Base-by-base conservation (phyloP, 75 land plant species). In the Selaginella moellendorffii region DNA sequence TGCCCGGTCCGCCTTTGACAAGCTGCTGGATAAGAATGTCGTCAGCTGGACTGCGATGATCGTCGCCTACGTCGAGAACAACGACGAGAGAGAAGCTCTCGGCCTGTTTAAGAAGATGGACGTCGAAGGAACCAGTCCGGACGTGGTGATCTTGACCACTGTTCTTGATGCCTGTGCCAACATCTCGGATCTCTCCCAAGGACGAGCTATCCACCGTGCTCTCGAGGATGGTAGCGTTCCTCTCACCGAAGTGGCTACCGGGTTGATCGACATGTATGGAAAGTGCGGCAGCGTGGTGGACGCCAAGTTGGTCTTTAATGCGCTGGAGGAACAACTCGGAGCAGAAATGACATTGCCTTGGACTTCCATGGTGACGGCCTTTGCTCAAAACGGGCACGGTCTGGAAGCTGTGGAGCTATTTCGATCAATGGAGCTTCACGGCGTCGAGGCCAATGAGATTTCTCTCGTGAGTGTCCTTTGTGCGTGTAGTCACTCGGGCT, bases 341-440 rank as follows among this genome's bases (percentile, higher is more conserved):
- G n/a, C n/a, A n/a, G n/a, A n/a, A n/a, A n/a, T n/a, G n/a, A n/a
- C n/a, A n/a, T 8, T 56, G 23, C 2, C 8, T 8, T 56, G 59
- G 59, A 56, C 59, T 19, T 19, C 59, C 24, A 56, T 56, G 59
- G 24, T 56, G 17, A 21, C 25, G 21, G 59, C 21, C 5, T 56
- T 8, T 25, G 59, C 59, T 19, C 59, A 24, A 8, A 56, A 56
- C 25, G 59, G 59, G 59, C 59, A 56, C 5, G 24, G 59, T 21
- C n/a, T 19, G 59, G 24, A 56, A 24, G 59, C 59, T 56, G 23
- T 56, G 59, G 23, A 56, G 59, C 59, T 56, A 5, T 56, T 56
- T 21, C 8, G 59, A 8, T 25, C 19, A 8, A 56, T 56, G 59
- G 23, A 56, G 8, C 24, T 56, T 19, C 17, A 56, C 8, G 59